Base-by-base conservation (phyloP, 1,139 yeast species). In the Zygoascus sp. region DNA sequence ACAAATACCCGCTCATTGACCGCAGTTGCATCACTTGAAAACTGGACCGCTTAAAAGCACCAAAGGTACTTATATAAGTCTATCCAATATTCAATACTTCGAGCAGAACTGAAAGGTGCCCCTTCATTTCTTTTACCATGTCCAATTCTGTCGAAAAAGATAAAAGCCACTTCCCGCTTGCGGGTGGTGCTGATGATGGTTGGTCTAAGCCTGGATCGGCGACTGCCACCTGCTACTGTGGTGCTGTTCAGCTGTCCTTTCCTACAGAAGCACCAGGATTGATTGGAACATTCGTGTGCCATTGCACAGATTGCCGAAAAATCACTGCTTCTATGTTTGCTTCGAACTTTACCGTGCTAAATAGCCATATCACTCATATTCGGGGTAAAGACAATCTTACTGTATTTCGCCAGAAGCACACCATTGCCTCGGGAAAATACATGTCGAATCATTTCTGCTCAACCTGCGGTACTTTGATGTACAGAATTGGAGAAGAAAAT, bases 301-400 rank as follows among this genome's bases (percentile, higher is more conserved):
- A 35, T 20, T 35, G 39, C 27, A 35, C 27, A 9, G 39, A 35
- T 20, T 35, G 39, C 27, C 23, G 39, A 20, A 35, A 35, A 11
- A 35, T 35, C 23, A 35, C 39, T 21, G 39, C 39, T 5, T 35
- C 39, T n/a, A 19, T 35, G 39, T 35, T 35, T 13, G 25, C 39
- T 19, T 19, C 39, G 8, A 20, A 19, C 25, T 35, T 35, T 19
- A 20, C 39, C 13, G 27, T 35, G 8, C 16, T 19, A 9, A 25
- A 35, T 16, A 35, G 21, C 22, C 13, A 35, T 19, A 11, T 35
- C 25, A 35, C 17, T n/a, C 39, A 35, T 35, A 10, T 35, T 19
- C 39, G 39, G 5, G 39, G 39, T 13, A 22, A 35, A 9, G 39
- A 35, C 16, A 35, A 35, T 5, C 25, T 35, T 3, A 20, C n/a